Evolutionary conservation across 163 green algal species (phyloP).

Genomic region (Scenedesmus sp.): DNA sequence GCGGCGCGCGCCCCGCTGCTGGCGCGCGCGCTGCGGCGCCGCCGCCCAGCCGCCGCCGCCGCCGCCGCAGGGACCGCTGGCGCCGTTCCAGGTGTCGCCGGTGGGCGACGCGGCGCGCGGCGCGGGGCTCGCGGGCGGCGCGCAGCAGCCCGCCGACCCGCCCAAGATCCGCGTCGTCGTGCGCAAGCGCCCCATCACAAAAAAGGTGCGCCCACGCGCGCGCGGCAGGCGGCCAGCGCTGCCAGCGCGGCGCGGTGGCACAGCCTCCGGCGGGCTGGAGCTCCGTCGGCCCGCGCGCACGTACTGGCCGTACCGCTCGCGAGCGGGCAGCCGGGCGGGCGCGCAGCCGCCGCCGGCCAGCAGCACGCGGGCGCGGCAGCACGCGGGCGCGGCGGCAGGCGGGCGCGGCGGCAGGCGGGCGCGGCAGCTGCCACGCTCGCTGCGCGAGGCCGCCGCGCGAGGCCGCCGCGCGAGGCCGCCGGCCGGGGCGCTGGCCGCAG

Average conservation of each 20-base stretch:
- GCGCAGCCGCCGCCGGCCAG: not conserved
- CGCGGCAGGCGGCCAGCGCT: not conserved
- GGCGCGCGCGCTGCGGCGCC: not conserved
- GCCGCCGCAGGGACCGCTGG: conserved; percentile 2
- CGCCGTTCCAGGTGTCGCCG: conserved; percentile 16
- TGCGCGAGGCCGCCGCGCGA: not conserved
- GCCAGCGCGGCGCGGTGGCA: no score
- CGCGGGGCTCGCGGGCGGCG: not conserved
- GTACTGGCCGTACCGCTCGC: no score
- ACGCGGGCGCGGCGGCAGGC: no score
- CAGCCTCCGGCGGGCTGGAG: no score
- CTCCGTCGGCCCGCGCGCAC: no score
- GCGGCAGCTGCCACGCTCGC: not conserved
- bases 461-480: not conserved
- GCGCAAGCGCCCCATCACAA: conserved; percentile 94
- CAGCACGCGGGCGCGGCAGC: no score
- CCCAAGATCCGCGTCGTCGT: conserved; percentile 95
- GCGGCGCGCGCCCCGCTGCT: not conserved
- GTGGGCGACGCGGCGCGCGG: conserved; percentile 11
- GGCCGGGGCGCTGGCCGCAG: conserved; percentile 50
- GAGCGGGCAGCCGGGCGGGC: not conserved
- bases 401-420: not conserved
- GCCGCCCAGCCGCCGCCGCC: not conserved
- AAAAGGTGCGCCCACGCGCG: conserved; percentile 65
- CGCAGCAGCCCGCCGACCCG: conserved; percentile 56